phyloP scores from a whole-genome alignment of 2,329 filamentous ascomycete genomes.

The Alternaria solani region DNA sequence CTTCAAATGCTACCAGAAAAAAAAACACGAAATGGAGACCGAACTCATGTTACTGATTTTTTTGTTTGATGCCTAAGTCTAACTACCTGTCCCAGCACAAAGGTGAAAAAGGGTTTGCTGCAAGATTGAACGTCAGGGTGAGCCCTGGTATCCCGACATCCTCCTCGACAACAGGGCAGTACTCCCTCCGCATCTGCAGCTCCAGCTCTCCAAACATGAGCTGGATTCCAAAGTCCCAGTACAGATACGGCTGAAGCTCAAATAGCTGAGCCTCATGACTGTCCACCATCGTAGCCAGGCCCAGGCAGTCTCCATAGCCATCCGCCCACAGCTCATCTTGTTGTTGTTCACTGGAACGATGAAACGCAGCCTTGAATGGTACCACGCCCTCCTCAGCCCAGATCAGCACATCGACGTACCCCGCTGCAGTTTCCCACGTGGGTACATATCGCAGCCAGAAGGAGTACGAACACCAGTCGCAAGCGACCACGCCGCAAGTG shows the following conservation, averaged over 20 bases:
- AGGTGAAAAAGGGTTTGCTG: not conserved
- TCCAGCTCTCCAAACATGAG: conserved; percentile 1
- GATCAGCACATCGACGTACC: not conserved
- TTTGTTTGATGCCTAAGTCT: not conserved
- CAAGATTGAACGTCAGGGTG: not conserved
- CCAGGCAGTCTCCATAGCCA: not conserved
- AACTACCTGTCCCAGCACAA: not conserved
- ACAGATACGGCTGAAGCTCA: not conserved
- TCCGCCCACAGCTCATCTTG: not conserved
- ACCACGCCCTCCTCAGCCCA: not conserved
- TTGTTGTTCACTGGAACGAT: not conserved
- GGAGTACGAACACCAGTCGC: not conserved
- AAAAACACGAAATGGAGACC: not conserved
- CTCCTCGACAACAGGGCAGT: not conserved
- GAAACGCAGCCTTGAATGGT: not conserved
- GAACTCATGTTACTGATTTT: not conserved
- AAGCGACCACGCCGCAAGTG: not conserved
- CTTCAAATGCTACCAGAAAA: not conserved
- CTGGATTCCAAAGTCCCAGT: not conserved
- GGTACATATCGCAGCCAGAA: not conserved
- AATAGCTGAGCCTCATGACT: not conserved
- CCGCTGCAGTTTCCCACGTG: not conserved
- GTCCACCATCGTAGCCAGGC: not conserved
- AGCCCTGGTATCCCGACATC: not conserved
- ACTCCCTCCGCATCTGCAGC: not conserved